phyloP scores from a whole-genome alignment of 805 yeast species.

The Kregervanrija pseudodelftensis region DNA sequence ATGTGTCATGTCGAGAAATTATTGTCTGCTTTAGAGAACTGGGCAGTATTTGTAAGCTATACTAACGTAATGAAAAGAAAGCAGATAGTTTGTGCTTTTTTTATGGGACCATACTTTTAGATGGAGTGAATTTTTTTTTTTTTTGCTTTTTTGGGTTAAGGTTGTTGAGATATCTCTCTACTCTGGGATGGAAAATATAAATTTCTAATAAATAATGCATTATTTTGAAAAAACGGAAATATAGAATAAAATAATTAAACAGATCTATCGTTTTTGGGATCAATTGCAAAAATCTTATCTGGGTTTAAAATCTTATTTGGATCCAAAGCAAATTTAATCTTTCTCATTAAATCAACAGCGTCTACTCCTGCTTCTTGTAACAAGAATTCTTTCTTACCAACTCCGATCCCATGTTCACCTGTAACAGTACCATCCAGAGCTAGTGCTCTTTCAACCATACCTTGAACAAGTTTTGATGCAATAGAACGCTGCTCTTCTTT shows the following conservation, averaged over 20 bases:
- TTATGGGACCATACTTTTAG: too few species aligned
- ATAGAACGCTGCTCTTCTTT: slow-evolving; percentile 46
- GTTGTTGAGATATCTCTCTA: too few species aligned
- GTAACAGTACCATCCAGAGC: slow-evolving; percentile 78
- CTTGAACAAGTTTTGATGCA: slow-evolving; percentile 53
- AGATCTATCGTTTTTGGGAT: slow-evolving; percentile 38
- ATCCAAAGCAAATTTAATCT: slow-evolving; percentile 65
- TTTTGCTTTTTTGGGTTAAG: too few species aligned
- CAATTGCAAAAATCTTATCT: slow-evolving; percentile 67
- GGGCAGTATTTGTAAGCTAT: too few species aligned
- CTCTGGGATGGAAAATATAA: too few species aligned
- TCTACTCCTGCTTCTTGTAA: slow-evolving; percentile 60
- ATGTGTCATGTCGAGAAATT: too few species aligned
- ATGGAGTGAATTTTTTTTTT: too few species aligned
- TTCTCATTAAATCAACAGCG: slow-evolving; percentile 70
- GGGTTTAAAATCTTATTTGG: slow-evolving; percentile 73
- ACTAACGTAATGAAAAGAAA: too few species aligned
- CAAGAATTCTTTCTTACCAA: slow-evolving; percentile 64
- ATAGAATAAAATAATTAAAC: slow-evolving; percentile 1
- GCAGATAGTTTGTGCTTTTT: too few species aligned
- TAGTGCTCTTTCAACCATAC: slow-evolving; percentile 62
- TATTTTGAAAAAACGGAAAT: too few species aligned
- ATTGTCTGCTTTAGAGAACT: too few species aligned
- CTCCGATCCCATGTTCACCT: slow-evolving; percentile 87
- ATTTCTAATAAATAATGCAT: too few species aligned